Base-by-base conservation (phyloP, 2,329 filamentous ascomycete species). In the Paramyrothecium sp. region DNA sequence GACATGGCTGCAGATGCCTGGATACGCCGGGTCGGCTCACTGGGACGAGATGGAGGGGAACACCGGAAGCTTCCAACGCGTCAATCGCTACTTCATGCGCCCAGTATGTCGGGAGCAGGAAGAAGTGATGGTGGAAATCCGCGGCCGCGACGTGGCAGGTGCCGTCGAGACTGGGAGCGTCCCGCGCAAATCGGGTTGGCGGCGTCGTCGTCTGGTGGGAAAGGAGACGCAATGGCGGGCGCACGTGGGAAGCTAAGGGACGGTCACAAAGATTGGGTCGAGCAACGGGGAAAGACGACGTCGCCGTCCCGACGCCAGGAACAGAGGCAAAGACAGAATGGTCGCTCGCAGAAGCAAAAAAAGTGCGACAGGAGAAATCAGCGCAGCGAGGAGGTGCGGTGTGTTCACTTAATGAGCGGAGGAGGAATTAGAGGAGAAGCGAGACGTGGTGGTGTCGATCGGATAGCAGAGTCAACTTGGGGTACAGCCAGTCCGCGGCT, bases 1-100 rank as follows among this genome's bases (percentile, higher is more conserved):
- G 79, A 76, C 79, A 82, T 82, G 56, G 57, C 71, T 51, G 54
- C 23, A 34, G 52, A 50, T 38, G 50, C 22, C 11, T 53, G 26
- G 22, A 30, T 10, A 30, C 26, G 5, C 26, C 26, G 26, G 26
- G 26, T 30, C 26, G 26, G 26, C 26, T 30, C 26, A 30, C 5
- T 30, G 26, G 26, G 26, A 5, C 26, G 26, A 30, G 10, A 30
- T 30, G 5, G 26, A 30, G 26, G 26, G 26, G 5, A 62, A 58
- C 56, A 51, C 47, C 57, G 57, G 57, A 53, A 47, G 58, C 58
- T 65, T 59, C 55, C 59, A 54, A 53, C 54, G 54, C 54, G 57
- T 63, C 64, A 66, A 65, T 62, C 56, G 62, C 61, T 62, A 61
- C 59, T 60, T 69, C 67, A 68, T 67, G 56, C 63, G 64, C 57